phyloP scores from a whole-genome alignment of 768 basidiomycete species.

The Hortiboletus flavorubellus region DNA sequence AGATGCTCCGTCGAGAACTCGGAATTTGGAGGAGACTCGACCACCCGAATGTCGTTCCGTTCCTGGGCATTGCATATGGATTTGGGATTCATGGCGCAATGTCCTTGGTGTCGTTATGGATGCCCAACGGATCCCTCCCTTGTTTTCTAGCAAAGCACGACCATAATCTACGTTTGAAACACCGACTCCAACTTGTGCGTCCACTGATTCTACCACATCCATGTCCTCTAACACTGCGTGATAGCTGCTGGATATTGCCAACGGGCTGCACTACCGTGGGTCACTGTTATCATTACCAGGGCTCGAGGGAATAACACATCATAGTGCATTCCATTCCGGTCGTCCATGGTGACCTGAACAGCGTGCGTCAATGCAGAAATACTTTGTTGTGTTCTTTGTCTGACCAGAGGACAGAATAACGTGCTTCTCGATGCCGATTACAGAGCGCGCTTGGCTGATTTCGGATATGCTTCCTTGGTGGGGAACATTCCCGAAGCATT shows the following conservation, averaged over 20 bases:
- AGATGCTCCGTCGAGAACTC: constrained; percentile 29
- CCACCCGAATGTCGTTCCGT: constrained; percentile 26
- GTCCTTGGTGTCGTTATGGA: constrained; percentile 33
- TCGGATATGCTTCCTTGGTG: no score
- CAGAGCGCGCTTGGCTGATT: no score
- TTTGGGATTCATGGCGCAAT: constrained; percentile 23
- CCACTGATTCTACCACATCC: constrained; percentile 11
- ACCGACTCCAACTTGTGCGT: constrained; percentile 12
- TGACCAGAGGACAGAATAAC: no score
- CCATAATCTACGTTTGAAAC: not conserved
- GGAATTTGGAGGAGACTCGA: constrained; percentile 27
- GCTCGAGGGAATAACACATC: no score
- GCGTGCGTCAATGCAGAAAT: no score
- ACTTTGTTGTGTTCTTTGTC: no score
- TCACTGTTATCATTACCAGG: not conserved
- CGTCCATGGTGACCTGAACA: no score
- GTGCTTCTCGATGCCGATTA: no score
- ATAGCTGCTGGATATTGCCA: constrained; percentile 14
- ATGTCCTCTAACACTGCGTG: constrained; percentile 17
- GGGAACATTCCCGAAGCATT: no score
- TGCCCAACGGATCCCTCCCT: constrained; percentile 25
- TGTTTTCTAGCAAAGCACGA: constrained; percentile 13
- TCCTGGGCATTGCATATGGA: constrained; percentile 12
- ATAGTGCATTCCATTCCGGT: no score
- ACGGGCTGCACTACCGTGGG: constrained; percentile 11